Evolutionary conservation across 129 eudicot genomes (phyloP).

Genomic region (Artemisia annua): DNA sequence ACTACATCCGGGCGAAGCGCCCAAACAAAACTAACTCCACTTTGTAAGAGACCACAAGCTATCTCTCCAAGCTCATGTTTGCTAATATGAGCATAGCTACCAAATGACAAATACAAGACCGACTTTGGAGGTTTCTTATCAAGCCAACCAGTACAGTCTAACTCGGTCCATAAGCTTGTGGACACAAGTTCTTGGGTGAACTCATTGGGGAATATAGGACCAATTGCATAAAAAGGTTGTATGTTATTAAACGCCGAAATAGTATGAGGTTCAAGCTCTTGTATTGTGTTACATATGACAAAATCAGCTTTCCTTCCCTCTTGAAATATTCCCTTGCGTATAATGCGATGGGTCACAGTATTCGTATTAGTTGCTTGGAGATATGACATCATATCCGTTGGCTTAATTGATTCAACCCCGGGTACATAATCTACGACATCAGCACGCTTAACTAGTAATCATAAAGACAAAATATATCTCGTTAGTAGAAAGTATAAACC

Average conservation of each 20-base stretch:
- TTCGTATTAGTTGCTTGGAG: constrained; percentile 58
- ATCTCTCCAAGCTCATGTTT: constrained; percentile 60
- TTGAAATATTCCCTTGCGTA: constrained; percentile 48
- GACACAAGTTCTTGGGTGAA: constrained; percentile 51
- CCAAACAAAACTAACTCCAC: constrained; percentile 69
- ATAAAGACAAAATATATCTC: neutral
- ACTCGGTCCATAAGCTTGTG: constrained; percentile 77
- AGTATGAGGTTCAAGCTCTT: constrained; percentile 68
- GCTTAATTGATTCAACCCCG: constrained; percentile 60
- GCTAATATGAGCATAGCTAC: constrained; percentile 75
- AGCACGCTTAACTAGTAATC: constrained; percentile 41
- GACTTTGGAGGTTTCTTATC: constrained; percentile 51
- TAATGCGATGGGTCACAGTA: constrained; percentile 48
- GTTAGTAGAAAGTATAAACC: constrained; percentile 2
- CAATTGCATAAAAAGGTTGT: constrained; percentile 73
- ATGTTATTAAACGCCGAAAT: constrained; percentile 42
- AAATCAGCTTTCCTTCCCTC: constrained; percentile 64
- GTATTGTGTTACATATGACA: constrained; percentile 68
- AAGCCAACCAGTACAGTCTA: constrained; percentile 78
- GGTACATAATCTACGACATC: constrained; percentile 76
- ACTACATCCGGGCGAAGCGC: constrained; percentile 70
- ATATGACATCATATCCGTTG: constrained; percentile 73
- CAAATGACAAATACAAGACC: constrained; percentile 80
- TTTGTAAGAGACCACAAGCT: constrained; percentile 50
- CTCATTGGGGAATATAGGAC: constrained; percentile 56